Base-by-base conservation (phyloP, 345 rosid species). In the Cardiospermum halicacabum region DNA sequence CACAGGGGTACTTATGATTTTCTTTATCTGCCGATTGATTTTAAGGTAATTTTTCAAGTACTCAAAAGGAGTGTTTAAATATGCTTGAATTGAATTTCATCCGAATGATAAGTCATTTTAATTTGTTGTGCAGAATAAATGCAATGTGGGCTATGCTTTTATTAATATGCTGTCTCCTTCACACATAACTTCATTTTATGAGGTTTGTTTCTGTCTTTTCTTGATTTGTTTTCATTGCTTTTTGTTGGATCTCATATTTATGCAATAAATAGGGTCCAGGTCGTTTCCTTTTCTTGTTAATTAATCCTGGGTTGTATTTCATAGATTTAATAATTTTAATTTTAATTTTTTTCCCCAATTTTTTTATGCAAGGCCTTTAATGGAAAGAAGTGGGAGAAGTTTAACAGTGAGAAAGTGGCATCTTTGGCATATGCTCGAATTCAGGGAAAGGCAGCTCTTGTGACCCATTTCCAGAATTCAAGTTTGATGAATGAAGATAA, bases 351-450 rank as follows among this genome's bases (percentile, higher is more conserved):
- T n/a, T n/a, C n/a, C n/a, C n/a, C n/a, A n/a, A n/a, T 62, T 11
- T 25, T 58, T 6, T 42, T 54, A 16, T 72, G 19, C 65, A 70
- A 89, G 96, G 92, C 88, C n/a, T 84, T 89, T 75, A 84, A 86
- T 71, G 92, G 96, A 53, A 89, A 89, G 78, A 88, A 86, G 74
- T 89, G 96, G 96, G 92, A 86, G 77, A 89, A 89, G 81, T 89
- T 89, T 63, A 89, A 89, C 71, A 89, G 96, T 36, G 96, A 89
- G 82, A 89, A 89, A 75, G 92, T 89, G 64, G 96, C 96, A 57
- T 86, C 93, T 5, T 72, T 89, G 76, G 96, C 96, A 22, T 89
- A 89, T 65, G 96, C 89, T 69, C 77, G 96, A 54, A 89, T 89
- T 60, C 96, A 89, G 71, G 96, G 96, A 19, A 86, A 84, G 78